Base-by-base conservation (phyloP, 208 protist species). In the Trypanosoma congolense region DNA sequence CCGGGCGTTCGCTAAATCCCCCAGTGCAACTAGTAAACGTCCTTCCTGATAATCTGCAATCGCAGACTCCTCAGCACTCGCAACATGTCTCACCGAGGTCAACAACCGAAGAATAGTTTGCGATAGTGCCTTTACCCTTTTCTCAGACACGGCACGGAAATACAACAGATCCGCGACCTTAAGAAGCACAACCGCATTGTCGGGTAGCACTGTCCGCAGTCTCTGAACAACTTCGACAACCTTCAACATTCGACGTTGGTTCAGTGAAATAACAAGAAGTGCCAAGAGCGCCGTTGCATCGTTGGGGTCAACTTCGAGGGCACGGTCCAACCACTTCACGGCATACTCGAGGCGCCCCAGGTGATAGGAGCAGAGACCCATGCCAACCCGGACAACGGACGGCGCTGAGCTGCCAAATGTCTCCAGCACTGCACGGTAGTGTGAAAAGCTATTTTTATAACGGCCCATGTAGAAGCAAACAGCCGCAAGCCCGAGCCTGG, bases 161-260 rank as follows among this genome's bases (percentile, higher is more conserved):
- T 92, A 94, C 56, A 81, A 69, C n/a, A 94, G 56, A 58, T 94
- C 87, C 26, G 68, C 65, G 19, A 86, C 75, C 55, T 84, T 80
- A 24, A 90, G 72, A 12, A 90, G 61, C 35, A 94, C 77, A 33
- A 83, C 63, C 30, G 79, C 65, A 73, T 90, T 94, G 30, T 77
- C 65, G 5, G 87, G 81, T 24, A 90, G 65, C 4, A 77, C 36
- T 10, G 43, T 31, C 43, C 70, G 79, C 38, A 94, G 74, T 42
- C 65, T 58, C 45, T 56, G 36, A 16, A 89, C 79, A 2, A 73
- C 72, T 19, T 75, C 78, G 29, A 79, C 51, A 10, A 88, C 75
- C 43, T 81, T 67, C 4, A 40, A 30, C 35, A 92, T 64, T 66
- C 74, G 63, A 41, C 83, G 83, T 22, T 71, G 65, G 30, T 90